These are phyloP conservation scores for Wickerhamomyces strasburgensis DNA, from an alignment of 805 yeast species.

Conservation along the genomic window DNA sequence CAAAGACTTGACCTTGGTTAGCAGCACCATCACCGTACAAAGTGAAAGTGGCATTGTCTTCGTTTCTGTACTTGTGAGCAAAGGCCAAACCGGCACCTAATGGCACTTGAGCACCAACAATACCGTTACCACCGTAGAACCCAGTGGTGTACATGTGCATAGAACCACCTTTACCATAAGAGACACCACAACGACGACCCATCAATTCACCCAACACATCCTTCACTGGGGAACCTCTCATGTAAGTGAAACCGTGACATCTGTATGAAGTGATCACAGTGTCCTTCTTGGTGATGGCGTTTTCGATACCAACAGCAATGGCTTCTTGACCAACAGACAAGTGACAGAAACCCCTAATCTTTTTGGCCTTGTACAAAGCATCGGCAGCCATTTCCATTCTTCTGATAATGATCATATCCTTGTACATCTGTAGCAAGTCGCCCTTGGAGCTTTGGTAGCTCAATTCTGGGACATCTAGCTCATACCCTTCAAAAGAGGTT, in stretches of 20 bases:
- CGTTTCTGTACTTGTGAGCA: constrained; percentile 91
- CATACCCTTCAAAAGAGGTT: constrained; percentile 79
- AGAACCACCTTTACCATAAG: constrained; percentile 98
- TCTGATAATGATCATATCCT: constrained; percentile 89
- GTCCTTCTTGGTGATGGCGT: constrained; percentile 82
- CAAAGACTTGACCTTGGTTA: constrained; percentile 99
- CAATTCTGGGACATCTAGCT: constrained; percentile 68
- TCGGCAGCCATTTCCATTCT: constrained; percentile 99
- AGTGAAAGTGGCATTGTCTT: constrained; percentile 75
- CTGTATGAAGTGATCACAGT: constrained; percentile 94
- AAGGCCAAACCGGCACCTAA: constrained; percentile 98
- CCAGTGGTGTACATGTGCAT: constrained; percentile 98
- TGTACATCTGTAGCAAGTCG: constrained; percentile 84
- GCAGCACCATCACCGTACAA: constrained; percentile 99
- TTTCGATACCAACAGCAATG: constrained; percentile 96
- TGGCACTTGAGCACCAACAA: constrained; percentile 99
- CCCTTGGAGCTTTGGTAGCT: constrained; percentile 76
- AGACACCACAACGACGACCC: constrained; percentile 94
- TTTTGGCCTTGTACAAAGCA: constrained; percentile 96
- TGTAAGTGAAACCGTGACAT: constrained; percentile 97
- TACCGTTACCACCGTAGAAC: constrained; percentile 99
- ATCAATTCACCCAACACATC: constrained; percentile 90
- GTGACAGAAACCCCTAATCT: constrained; percentile 98
- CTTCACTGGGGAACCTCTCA: constrained; percentile 92
- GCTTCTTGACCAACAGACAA: constrained; percentile 99